A percentile compares a stretch with the other conserved stretches of the same genome.
phyloP scores from a whole-genome alignment of 305 asterid genomes.

The Fraxinus sp. region DNA sequence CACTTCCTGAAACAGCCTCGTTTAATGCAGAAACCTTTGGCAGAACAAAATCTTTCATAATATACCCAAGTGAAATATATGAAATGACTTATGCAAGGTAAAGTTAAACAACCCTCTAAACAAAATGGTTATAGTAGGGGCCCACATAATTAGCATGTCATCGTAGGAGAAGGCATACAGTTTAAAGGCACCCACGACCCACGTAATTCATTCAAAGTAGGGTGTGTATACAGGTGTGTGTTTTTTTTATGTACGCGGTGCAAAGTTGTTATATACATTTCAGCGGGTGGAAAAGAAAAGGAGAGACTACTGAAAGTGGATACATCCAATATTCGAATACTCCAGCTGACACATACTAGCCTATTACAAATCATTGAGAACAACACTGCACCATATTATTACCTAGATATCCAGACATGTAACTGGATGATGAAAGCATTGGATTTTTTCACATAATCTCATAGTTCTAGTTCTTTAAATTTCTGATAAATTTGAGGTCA shows the following conservation, averaged over 20 bases:
- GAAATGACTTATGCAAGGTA: not conserved
- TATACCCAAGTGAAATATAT: not conserved
- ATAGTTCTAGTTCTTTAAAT: not conserved
- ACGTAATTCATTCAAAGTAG: not conserved
- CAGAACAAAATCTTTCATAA: slow-evolving; percentile 11
- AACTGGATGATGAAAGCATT: not conserved
- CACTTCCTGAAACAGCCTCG: slow-evolving; percentile 91
- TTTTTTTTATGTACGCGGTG: not conserved
- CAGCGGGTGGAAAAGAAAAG: not conserved
- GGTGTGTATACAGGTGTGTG: not conserved
- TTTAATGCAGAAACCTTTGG: slow-evolving; percentile 83
- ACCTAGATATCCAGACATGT: not conserved
- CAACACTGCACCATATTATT: not conserved
- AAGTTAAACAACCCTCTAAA: not conserved
- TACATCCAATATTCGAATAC: not conserved
- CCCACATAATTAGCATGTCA: slow-evolving; percentile 12
- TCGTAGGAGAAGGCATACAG: not conserved
- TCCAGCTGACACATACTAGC: not conserved
- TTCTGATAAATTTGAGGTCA: not conserved
- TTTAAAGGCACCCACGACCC: not conserved
- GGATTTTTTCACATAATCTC: not conserved
- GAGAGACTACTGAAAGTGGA: not conserved
- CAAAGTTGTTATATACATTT: not conserved
- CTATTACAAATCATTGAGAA: not conserved
- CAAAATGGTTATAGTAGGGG: slow-evolving; percentile 10